These are phyloP conservation scores for Trametes maxima DNA, from an alignment of 768 basidiomycete species.

Conservation along the genomic window DNA sequence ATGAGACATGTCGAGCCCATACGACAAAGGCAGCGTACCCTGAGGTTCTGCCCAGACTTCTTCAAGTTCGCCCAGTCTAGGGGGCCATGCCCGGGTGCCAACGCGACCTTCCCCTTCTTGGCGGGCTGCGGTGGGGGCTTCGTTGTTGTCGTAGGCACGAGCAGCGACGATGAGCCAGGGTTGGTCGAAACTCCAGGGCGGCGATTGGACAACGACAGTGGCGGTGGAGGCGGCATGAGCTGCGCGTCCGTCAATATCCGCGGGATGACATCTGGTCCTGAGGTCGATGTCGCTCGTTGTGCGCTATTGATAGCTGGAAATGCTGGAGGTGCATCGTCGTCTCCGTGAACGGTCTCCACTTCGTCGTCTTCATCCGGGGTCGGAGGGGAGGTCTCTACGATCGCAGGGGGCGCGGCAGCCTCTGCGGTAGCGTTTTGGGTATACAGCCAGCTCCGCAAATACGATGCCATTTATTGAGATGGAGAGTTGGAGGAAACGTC, in stretches of 20 bases:
- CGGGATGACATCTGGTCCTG: constrained; percentile 40
- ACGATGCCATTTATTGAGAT: constrained; percentile 50
- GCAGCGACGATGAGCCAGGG: constrained; percentile 38
- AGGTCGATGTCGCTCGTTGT: constrained; percentile 51
- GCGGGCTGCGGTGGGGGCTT: constrained; percentile 55
- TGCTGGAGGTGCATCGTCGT: constrained; percentile 58
- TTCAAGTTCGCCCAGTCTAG: constrained; percentile 94
- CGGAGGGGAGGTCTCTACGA: constrained; percentile 42
- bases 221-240: constrained; percentile 48
- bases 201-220: constrained; percentile 43
- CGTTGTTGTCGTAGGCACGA: constrained; percentile 65
- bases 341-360: constrained; percentile 40
- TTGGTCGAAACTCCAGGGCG: constrained; percentile 33
- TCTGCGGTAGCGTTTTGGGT: constrained; percentile 26
- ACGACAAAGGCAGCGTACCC: constrained; percentile 47
- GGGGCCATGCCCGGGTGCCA: constrained; percentile 89
- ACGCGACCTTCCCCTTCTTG: constrained; percentile 76
- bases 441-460: constrained; percentile 60
- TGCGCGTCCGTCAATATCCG: constrained; percentile 57
- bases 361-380: constrained; percentile 40
- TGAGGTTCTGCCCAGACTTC: constrained; percentile 74
- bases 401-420: constrained; percentile 36
- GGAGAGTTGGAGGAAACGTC: background rate
- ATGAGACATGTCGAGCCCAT: constrained; percentile 1
- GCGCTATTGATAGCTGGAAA: constrained; percentile 76